phyloP scores from a whole-genome alignment of 352 stramenopile species.

The Pythium oligandrum region DNA sequence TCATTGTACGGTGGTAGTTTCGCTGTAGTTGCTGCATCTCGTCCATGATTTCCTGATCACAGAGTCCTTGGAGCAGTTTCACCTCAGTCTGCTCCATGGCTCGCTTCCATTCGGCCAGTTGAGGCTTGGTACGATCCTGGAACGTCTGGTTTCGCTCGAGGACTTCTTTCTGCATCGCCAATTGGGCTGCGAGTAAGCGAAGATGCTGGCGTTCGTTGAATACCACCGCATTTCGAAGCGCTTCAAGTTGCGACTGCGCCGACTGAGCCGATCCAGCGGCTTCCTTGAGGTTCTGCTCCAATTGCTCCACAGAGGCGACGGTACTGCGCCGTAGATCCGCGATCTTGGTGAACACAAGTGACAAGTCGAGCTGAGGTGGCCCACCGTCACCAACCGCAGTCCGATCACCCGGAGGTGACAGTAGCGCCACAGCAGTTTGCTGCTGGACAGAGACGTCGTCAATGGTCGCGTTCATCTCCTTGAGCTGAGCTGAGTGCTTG shows the following conservation, averaged over 20 bases:
- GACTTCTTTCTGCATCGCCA: slow-evolving; percentile 66
- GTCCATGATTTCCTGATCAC: slow-evolving; percentile 55
- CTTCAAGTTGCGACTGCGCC: slow-evolving; percentile 52
- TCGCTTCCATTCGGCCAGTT: slow-evolving; percentile 65
- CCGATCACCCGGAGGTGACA: background rate
- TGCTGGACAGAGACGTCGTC: slow-evolving; percentile 58
- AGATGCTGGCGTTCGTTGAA: slow-evolving; percentile 57
- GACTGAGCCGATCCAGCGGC: slow-evolving; percentile 29
- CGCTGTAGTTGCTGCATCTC: slow-evolving; percentile 62
- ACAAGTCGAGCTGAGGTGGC: slow-evolving; percentile 50
- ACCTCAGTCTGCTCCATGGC: slow-evolving; percentile 56
- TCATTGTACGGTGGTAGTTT: slow-evolving; percentile 51
- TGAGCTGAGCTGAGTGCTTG: slow-evolving; percentile 46
- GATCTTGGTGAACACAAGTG: slow-evolving; percentile 79
- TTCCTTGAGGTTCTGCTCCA: slow-evolving; percentile 46
- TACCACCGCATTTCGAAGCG: slow-evolving; percentile 38
- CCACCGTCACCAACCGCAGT: background rate
- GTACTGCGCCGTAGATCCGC: slow-evolving; percentile 58
- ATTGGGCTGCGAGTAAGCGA: slow-evolving; percentile 43
- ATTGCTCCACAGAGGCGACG: slow-evolving; percentile 46
- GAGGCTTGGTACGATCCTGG: slow-evolving; percentile 61
- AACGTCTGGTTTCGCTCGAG: slow-evolving; percentile 62
- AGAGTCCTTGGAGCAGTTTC: slow-evolving; percentile 44
- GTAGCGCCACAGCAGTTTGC: slow-evolving; percentile 6
- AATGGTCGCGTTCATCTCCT: slow-evolving; percentile 34